Base-by-base conservation (phyloP, 148 eudicot genomes). In the Bassia scoparia region DNA sequence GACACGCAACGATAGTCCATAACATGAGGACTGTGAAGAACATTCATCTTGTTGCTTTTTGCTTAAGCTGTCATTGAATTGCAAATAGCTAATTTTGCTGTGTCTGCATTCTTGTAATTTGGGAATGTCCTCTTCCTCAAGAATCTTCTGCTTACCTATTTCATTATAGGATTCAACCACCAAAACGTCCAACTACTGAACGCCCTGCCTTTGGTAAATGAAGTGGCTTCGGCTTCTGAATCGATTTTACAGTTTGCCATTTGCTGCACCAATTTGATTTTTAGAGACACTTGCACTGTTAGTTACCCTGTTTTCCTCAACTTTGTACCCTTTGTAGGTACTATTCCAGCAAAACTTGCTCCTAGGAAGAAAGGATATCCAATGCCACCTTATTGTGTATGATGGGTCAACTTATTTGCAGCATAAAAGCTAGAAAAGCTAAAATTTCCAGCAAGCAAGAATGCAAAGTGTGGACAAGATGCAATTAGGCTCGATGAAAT, bases 141-240 rank as follows among this genome's bases (percentile, higher is more conserved):
- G 87, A 48, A 88, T 87, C 79, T 84, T 89, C 74, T 81, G 78
- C 71, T 76, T 87, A n/a, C 98, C 98, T 61, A 27, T 83, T 78
- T 94, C 97, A 94, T 89, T 79, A 94, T 73, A 33, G 91, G 74
- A 38, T 94, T 84, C 77, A 94, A 63, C 98, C 98, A 94, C 97
- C 89, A 86, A 76, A 91, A 91, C 2, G 96, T 82, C 83, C 84
- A 70, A 68, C 77, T 80, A 81, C 85, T 86, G 11, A 85, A 63
- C 53, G 82, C 80, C 29, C 90, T 81, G 5, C 97, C 88, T 67
- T 72, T 75, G 38, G 86, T 79, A 83, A 93, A 88, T 65, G 79
- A 76, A 58, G 92, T 82, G 71, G 83, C 79, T 35, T 74, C 41
- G 38, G 24, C 80, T 67, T 37, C 71, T 70, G 83, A 35, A 68